A percentile compares a stretch with the other conserved stretches of the same genome.
phyloP scores from a whole-genome alignment of 2,329 filamentous ascomycete species.

The Calonectria ilicicola region DNA sequence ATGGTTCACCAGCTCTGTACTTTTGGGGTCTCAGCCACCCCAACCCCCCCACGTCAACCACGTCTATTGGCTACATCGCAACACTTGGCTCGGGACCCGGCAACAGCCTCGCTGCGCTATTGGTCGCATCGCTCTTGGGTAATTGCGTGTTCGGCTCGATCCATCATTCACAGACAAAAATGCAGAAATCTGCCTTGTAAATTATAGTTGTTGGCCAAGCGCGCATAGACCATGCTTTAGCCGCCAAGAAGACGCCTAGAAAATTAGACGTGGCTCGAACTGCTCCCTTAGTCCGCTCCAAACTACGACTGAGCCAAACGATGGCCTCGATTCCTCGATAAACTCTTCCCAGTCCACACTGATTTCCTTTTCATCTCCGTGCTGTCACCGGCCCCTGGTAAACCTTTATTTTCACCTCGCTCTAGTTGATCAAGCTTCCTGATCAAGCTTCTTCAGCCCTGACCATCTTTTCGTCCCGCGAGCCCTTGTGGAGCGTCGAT shows the following conservation, averaged over 20 bases:
- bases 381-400: not conserved
- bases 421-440: not conserved
- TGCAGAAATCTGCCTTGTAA: constrained; percentile 10
- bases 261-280: not conserved
- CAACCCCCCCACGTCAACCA: not conserved
- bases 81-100: constrained; percentile 21
- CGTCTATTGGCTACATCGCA: not conserved
- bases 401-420: not conserved
- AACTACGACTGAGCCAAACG: not conserved
- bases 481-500: constrained; percentile 46
- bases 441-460: constrained; percentile 14
- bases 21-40: constrained; percentile 1
- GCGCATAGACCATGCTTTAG: not conserved
- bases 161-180: not conserved
- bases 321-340: constrained; percentile 1
- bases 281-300: not conserved
- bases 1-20: not conserved
- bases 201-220: not conserved
- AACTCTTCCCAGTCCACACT: not conserved
- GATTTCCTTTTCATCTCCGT: not conserved
- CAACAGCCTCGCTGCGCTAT: not conserved
- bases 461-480: constrained; percentile 35
- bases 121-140: not conserved
- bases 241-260: not conserved
- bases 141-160: not conserved